Base-by-base conservation (phyloP, 805 yeast species). In the Zygosaccharomyces kombuchaensis region DNA sequence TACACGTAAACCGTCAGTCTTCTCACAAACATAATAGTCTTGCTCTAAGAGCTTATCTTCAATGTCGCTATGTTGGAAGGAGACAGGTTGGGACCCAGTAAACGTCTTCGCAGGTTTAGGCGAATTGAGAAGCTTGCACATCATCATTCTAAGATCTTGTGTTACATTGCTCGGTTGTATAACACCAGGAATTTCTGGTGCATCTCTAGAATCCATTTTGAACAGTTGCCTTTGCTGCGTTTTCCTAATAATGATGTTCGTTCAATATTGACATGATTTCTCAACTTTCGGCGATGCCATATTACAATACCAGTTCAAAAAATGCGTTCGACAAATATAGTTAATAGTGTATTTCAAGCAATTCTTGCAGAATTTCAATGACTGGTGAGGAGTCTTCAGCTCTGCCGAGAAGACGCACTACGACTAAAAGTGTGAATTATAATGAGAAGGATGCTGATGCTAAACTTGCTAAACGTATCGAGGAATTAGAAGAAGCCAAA, bases 41-140 rank as follows among this genome's bases (percentile, higher is more conserved):
- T 82, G 81, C 2, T 74, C 67, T 60, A 75, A 62, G 39, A 93
- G 69, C 27, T 81, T 78, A 38, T 79, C 78, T 3, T 63, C 63
- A 19, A 93, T 71, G 66, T 91, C 96, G 27, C 74, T 70, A 45
- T 87, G 73, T 35, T 86, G 82, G 61, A 93, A 90, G 21, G 96
- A 87, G 2, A 91, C 87, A 0, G 99, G 99, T 66, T 95, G 99
- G 1, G 96, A 82, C 0, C 99, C 97, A 2, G 96, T 95, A 57
- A 90, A 90, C 1, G 67, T 55, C 47, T 62, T 61, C 5, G 66
- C 55, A 13, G 75, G 71, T 34, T 76, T 74, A 26, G 80, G 73
- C 53, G 81, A 69, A 54, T 78, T 71, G 56, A 84, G 61, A 51
- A 84, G 69, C 57, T 78, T 61, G 36, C 89, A 82, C 3, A 90